Evolutionary conservation across 2,329 filamentous ascomycete genomes (phyloP), one percentile per base, ranked within the genome.

Genomic region (Sporothrix phasma): DNA sequence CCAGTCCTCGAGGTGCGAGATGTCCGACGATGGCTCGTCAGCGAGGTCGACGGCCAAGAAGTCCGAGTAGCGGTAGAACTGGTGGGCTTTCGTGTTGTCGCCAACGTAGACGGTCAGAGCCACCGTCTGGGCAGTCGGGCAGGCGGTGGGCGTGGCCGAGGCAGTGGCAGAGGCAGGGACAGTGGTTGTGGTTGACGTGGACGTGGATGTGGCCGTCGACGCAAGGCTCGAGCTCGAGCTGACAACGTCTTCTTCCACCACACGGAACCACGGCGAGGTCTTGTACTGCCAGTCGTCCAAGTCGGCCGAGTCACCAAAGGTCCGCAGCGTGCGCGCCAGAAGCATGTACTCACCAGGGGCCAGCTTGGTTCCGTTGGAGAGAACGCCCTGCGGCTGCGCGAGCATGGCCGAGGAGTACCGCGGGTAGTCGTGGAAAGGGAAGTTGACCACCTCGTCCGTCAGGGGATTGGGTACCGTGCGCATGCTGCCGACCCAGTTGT

Each of bases 401-500:
- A 46, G 63, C 17, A 45, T 19, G 17, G 53, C 60, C 7, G 29
- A n/a, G 1, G 17, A 5, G 6, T 10, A 22, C 5, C 65, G 65
- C 17, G 45, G 51, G 29, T 61, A 63, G 60, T 64, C 22, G 15
- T 24, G 29, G 6, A 31, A 3, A 10, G 65, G 65, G 19, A 64
- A 66, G 47, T 63, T 39, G 10, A 49, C 59, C 22, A 45, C 37
- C 4, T 11, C 3, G 47, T 24, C 31, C 7, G 46, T 62, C 34
- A 43, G 8, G 3, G 61, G 24, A 15, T 51, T 49, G 10, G 62
- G 15, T 41, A 13, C 7, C 41, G 58, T 11, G 7, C 63, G 63
- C 26, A 66, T 41, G 49, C 39, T 43, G 29, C 69, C 70, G 37
- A 71, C 59, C 62, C 68, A 71, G 22, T 67, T 68, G 59, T 66